phyloP scores from a whole-genome alignment of 345 rosid genomes.

The Murraya paniculata region DNA sequence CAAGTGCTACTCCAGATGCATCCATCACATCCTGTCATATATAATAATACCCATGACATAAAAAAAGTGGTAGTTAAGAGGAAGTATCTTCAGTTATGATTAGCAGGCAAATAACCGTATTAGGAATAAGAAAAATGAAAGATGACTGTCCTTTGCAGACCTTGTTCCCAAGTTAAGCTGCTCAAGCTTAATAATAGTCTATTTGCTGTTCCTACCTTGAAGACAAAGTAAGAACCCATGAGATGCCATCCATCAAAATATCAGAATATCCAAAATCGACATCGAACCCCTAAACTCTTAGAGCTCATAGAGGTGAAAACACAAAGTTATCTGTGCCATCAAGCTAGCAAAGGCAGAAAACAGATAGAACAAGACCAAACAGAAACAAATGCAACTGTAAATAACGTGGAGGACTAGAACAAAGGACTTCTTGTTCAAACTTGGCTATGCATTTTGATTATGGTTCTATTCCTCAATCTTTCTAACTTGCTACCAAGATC shows the following conservation, averaged over 20 bases:
- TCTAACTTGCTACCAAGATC: no score
- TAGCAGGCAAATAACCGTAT: background rate
- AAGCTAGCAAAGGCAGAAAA: no score
- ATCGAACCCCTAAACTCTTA: background rate
- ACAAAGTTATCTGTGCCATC: background rate
- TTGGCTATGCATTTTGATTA: background rate
- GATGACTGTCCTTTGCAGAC: background rate
- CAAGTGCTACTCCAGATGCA: slow-evolving; percentile 71
- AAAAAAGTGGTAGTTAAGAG: background rate
- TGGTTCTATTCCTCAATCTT: no score
- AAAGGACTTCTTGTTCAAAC: background rate
- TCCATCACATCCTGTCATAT: slow-evolving; percentile 71
- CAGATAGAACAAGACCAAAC: background rate
- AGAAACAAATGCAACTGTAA: background rate
- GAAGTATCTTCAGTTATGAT: background rate
- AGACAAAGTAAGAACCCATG: background rate
- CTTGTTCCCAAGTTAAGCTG: background rate
- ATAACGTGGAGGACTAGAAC: background rate
- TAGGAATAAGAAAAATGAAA: background rate
- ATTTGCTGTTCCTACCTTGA: background rate
- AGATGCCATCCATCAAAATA: background rate
- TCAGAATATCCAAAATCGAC: background rate
- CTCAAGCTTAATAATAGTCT: no score
- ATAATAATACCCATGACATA: background rate
- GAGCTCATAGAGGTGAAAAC: background rate